Evolutionary conservation across 2,329 filamentous ascomycete genomes (phyloP).

Genomic region (Tolypocladium guangdongense): DNA sequence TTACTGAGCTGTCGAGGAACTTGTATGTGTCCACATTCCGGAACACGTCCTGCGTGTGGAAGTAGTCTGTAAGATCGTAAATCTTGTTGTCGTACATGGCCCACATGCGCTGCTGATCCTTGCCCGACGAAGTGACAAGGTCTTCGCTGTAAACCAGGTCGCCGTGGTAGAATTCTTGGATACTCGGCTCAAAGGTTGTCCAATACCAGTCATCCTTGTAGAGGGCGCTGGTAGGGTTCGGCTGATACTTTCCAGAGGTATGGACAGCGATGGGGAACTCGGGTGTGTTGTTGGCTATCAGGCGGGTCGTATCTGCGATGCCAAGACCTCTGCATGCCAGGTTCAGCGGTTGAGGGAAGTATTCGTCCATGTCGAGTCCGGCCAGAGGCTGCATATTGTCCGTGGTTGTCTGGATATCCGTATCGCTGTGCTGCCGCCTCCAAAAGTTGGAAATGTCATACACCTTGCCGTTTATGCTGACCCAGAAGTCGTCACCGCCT

Average conservation of each 20-base stretch:
- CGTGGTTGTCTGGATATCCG: constrained; percentile 43
- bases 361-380: constrained; percentile 69
- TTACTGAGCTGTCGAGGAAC: constrained; percentile 62
- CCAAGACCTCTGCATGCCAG: constrained; percentile 67
- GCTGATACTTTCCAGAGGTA: constrained; percentile 52
- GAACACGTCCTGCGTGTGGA: constrained; percentile 56
- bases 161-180: constrained; percentile 80
- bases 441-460: constrained; percentile 91
- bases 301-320: constrained; percentile 38
- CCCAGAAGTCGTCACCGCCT: constrained; percentile 69
- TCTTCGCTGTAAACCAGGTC: constrained; percentile 61
- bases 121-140: constrained; percentile 53
- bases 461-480: constrained; percentile 76
- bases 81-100: constrained; percentile 64
- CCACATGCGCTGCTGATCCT: constrained; percentile 62
- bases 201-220: constrained; percentile 65
- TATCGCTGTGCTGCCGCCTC: constrained; percentile 74
- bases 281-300: constrained; percentile 56
- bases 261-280: constrained; percentile 50
- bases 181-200: constrained; percentile 60
- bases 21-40: constrained; percentile 46
- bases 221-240: constrained; percentile 46
- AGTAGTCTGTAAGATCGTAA: constrained; percentile 90
- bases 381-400: constrained; percentile 66
- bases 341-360: constrained; percentile 71